phyloP scores from a whole-genome alignment of 495 filamentous ascomycete species.

The Corynascus novoguineensis region DNA sequence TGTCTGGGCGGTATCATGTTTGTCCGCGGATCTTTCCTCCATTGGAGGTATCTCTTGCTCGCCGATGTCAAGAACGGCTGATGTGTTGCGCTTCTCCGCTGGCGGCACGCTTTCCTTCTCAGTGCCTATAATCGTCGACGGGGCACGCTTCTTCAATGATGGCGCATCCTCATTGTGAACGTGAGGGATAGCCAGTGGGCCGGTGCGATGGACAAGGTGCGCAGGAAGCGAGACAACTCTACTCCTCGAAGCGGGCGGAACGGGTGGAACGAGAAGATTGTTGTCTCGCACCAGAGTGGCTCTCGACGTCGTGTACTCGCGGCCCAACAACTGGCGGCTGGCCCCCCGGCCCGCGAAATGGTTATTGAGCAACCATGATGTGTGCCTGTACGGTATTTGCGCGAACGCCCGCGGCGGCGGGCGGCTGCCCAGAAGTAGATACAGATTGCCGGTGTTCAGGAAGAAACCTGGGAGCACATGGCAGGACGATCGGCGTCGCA shows the following conservation, averaged over 20 bases:
- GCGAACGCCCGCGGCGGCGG: slow-evolving; percentile 49
- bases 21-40: neutral
- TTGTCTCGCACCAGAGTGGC: neutral
- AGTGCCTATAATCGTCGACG: too few relatives aligned
- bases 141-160: too few relatives aligned
- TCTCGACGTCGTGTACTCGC: neutral
- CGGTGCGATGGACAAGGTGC: neutral
- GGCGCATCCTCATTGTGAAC: too few relatives aligned
- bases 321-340: slow-evolving; percentile 26
- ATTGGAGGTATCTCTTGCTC: neutral
- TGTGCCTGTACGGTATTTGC: slow-evolving; percentile 44
- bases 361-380: slow-evolving; percentile 47
- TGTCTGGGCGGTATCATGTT: neutral
- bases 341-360: slow-evolving; percentile 47
- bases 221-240: neutral
- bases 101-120: too few relatives aligned
- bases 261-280: neutral
- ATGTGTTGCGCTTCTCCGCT: too few relatives aligned
- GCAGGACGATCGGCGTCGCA: slow-evolving; percentile 18
- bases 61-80: too few relatives aligned
- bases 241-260: neutral
- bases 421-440: slow-evolving; percentile 32
- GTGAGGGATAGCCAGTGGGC: neutral
- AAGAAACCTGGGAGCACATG: slow-evolving; percentile 29
- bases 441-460: slow-evolving; percentile 40